These are phyloP conservation scores for Moniliella sp. DNA, from an alignment of 1,284 basidiomycete genomes.

Conservation along the genomic window DNA sequence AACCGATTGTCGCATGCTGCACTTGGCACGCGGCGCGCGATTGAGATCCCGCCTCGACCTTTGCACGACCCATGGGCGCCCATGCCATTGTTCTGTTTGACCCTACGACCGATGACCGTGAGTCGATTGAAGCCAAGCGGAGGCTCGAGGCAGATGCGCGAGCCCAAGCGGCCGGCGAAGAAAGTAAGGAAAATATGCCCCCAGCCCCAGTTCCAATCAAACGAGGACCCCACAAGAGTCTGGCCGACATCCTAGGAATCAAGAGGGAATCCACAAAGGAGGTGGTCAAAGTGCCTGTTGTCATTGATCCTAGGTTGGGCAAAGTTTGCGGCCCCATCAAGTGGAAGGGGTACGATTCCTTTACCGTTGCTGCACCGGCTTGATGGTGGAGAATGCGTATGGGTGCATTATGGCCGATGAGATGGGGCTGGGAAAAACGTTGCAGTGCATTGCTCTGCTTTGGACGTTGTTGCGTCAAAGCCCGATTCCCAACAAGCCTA, in stretches of 20 bases:
- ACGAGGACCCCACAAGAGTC: slow-evolving; percentile 84
- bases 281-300: slow-evolving; percentile 67
- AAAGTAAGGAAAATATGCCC: too few relatives aligned
- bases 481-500: slow-evolving; percentile 57
- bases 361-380: slow-evolving; percentile 81
- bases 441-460: slow-evolving; percentile 85
- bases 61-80: slow-evolving; percentile 91
- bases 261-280: slow-evolving; percentile 14
- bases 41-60: slow-evolving; percentile 66
- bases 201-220: too few relatives aligned
- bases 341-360: slow-evolving; percentile 67
- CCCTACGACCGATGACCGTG: slow-evolving; percentile 62
- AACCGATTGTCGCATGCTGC: slow-evolving; percentile 50
- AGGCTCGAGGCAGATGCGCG: too few relatives aligned
- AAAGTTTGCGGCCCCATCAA: slow-evolving; percentile 36
- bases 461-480: slow-evolving; percentile 97
- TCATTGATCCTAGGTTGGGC: slow-evolving; percentile 70
- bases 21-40: slow-evolving; percentile 63
- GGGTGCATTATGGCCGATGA: slow-evolving; percentile 99
- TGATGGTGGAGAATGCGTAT: slow-evolving; percentile 73
- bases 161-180: too few relatives aligned
- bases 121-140: slow-evolving; percentile 19
- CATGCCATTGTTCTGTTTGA: slow-evolving; percentile 94
- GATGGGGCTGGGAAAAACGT: slow-evolving; percentile 72
- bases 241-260: slow-evolving; percentile 58